A percentile compares a stretch with the other conserved stretches of the same genome.
These are phyloP conservation scores for Fusarium sp. DNA, from an alignment of 2,329 filamentous ascomycete species.

Conservation along the genomic window DNA sequence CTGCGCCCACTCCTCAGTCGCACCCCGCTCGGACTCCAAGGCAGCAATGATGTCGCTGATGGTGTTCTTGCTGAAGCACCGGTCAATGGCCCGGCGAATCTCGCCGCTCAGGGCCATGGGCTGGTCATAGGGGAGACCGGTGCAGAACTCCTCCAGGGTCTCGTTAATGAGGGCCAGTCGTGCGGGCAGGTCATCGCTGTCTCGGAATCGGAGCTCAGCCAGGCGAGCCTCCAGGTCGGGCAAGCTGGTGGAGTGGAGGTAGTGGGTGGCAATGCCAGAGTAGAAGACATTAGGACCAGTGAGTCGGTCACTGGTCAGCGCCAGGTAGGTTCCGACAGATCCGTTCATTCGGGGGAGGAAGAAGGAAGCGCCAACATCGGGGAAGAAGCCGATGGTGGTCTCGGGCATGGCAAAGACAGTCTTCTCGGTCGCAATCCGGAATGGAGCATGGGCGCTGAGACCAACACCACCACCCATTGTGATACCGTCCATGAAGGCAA, in stretches of 20 bases:
- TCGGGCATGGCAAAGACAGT: constrained; percentile 99
- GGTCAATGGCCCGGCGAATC: constrained; percentile 82
- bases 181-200: constrained; percentile 69
- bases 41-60: constrained; percentile 75
- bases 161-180: constrained; percentile 78
- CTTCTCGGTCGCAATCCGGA: constrained; percentile 94
- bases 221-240: constrained; percentile 82
- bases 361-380: constrained; percentile 95
- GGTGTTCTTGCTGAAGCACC: constrained; percentile 73
- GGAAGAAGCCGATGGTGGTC: constrained; percentile 98
- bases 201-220: constrained; percentile 86
- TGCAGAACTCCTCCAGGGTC: constrained; percentile 91
- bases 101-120: constrained; percentile 71
- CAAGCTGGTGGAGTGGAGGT: constrained; percentile 88
- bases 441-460: constrained; percentile 90
- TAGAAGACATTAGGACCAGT: constrained; percentile 87
- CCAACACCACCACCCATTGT: constrained; percentile 99
- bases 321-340: constrained; percentile 87
- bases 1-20: constrained; percentile 75
- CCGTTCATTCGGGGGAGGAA: constrained; percentile 93
- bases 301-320: constrained; percentile 84
- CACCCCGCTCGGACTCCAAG: constrained; percentile 61
- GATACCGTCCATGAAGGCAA: constrained; percentile 96
- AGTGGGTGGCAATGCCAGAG: constrained; percentile 92
- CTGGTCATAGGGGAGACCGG: constrained; percentile 80